These are phyloP conservation scores for Amaranthus hypochondriacus DNA, from an alignment of 148 eudicot species.

Conservation along the genomic window DNA sequence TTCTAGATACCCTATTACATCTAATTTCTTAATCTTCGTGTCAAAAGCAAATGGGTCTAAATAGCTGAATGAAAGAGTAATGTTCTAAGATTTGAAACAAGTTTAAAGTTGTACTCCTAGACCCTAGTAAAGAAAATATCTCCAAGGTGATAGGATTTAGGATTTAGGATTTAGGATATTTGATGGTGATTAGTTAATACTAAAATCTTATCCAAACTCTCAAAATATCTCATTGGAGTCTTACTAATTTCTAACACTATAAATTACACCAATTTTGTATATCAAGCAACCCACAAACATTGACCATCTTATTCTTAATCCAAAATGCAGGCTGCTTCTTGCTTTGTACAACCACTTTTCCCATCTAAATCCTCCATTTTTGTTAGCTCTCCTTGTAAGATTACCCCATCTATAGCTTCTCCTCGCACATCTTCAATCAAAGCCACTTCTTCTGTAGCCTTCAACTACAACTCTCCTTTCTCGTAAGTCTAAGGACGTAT, in stretches of 20 bases:
- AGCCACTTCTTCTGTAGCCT: slow-evolving; percentile 16
- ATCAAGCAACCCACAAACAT: background rate
- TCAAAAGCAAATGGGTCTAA: too few relatives aligned
- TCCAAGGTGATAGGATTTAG: slow-evolving; percentile 15
- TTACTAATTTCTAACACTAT: background rate
- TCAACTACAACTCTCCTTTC: slow-evolving; percentile 44
- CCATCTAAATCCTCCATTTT: slow-evolving; percentile 10
- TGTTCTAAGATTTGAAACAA: too few relatives aligned
- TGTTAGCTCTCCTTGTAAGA: background rate
- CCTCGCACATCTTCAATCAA: slow-evolving; percentile 17
- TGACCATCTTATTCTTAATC: background rate
- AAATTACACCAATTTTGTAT: background rate
- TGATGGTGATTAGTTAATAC: background rate
- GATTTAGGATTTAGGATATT: background rate
- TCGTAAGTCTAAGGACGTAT: slow-evolving; percentile 32
- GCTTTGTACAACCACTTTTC: slow-evolving; percentile 28
- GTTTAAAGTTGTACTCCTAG: too few relatives aligned
- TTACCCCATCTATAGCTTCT: background rate
- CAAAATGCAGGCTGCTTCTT: slow-evolving; percentile 47
- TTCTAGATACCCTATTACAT: too few relatives aligned
- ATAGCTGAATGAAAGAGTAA: too few relatives aligned
- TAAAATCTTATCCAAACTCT: slow-evolving; percentile 21
- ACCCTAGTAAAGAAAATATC: slow-evolving; percentile 12
- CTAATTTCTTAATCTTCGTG: too few relatives aligned
- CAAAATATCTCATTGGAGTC: slow-evolving; percentile 2